Evolutionary conservation across 2,329 filamentous ascomycete species (phyloP), one percentile per base, ranked within the genome.

Genomic region (Penicillium sp.): DNA sequence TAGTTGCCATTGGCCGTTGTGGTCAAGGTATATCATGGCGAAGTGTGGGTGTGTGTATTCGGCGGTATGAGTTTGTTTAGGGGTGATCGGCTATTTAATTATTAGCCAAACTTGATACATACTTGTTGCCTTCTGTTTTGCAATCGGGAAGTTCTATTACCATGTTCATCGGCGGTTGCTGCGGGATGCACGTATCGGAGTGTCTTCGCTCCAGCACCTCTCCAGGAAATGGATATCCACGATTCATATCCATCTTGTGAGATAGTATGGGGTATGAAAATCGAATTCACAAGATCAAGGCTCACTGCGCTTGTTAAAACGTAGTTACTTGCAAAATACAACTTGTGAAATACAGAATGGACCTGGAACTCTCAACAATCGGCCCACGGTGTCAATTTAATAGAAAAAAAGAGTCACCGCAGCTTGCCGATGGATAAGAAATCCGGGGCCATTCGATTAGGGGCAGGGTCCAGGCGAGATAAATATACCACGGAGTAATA

Each of bases 11-110:
- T 73, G 65, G 2, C 73, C 73, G 50, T 72, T 67, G 17, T 69
- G 66, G 49, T 76, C 72, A 31, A 75, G 65, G 50, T 73, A 76
- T 38, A 76, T 66, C 55, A 75, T 62, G n/a, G 72, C 73, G 48
- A 71, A 76, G 51, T 75, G 73, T 6, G 69, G 65, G 35, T 73
- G 72, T 25, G 70, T 67, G 12, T 71, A 62, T 21, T 67, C 62
- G 12, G 66, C 53, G 40, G 59, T 58, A 21, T 56, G 51, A 17
- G 63, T 45, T 53, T 62, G 63, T 13, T 65, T 62, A 37, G 64
- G 58, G 51, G 61, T 54, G 31, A 61, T 57, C 2, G 67, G 46
- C 67, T 70, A 51, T 58, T 50, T 25, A 33, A 38, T 13, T 38
- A 8, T 57, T 21, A 58, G 50, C 25, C 29, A 29, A 27, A 23